Evolutionary conservation across 2,329 filamentous ascomycete species (phyloP), one percentile per base, ranked within the genome.

Genomic region (Periglandula ipomoeae): DNA sequence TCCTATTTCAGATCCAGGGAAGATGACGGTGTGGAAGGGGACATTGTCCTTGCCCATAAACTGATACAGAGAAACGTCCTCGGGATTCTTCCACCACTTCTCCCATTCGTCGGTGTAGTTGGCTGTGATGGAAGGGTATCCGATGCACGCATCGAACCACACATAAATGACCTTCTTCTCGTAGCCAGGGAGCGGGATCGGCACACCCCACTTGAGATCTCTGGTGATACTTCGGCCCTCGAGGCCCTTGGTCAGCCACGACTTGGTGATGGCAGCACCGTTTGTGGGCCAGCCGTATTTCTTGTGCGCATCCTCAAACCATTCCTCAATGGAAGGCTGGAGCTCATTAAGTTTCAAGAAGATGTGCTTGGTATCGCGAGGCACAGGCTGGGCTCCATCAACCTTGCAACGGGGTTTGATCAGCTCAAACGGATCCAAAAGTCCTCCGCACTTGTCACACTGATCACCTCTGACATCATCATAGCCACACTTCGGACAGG

Each of bases 51-150:
- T 96, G 69, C 90, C 90, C 81, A 95, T 87, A 74, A 96, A 94
- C 70, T 96, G 90, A 67, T 93, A 95, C 11, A 96, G 78, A 61
- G 85, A 79, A 43, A 96, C 89, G 30, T 95, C 76, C 40, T 95
- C 84, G 0, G 89, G 88, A 65, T 94, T 85, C 62, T 85, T 83
- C 90, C 90, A 96, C 90, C 90, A 96, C 61, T 87, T 78, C 71
- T 95, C 83, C 90, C 90, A 96, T 53, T 94, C 76, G 48, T 79
- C 74, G 5, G 89, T 95, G 66, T 95, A 95, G 58, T 82, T 89
- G 55, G 87, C 88, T 1, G 90, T 95, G 57, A 96, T 96, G 2
- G 89, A 95, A n/a, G 89, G 84, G 64, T 96, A 96, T 19, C 90
- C 90, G 60, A 95, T 93, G 67, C 87, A 93, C 48, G 88, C 88